These are phyloP conservation scores for Eucalyptus rudis DNA, from an alignment of 345 rosid genomes.

Conservation along the genomic window DNA sequence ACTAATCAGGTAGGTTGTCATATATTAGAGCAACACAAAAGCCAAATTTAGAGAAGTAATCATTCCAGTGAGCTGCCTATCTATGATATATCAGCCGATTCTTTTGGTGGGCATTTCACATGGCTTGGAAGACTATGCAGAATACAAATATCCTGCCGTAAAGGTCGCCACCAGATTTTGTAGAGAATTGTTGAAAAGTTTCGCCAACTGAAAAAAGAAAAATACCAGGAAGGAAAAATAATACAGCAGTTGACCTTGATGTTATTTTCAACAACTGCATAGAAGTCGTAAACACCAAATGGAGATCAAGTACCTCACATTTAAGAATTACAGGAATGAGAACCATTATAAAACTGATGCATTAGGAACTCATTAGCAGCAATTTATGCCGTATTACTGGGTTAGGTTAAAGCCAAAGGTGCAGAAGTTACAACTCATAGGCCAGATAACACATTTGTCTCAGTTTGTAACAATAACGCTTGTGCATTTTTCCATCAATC, in stretches of 20 bases:
- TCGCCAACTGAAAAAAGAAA: neutral
- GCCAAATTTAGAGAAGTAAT: neutral
- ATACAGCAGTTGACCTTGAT: neutral
- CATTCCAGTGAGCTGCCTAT: neutral
- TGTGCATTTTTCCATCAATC: neutral
- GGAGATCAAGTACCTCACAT: neutral
- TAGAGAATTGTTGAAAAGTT: neutral
- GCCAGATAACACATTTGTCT: neutral
- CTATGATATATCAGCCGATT: neutral
- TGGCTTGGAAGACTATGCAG: neutral
- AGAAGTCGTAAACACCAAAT: neutral
- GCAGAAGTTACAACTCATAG: neutral
- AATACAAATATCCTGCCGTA: neutral
- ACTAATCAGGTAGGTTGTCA: too few relatives aligned
- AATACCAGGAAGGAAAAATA: neutral
- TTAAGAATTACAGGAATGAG: neutral
- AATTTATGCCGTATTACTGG: neutral
- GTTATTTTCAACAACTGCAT: neutral
- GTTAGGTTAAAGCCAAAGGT: neutral
- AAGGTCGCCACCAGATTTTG: neutral
- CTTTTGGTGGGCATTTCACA: neutral
- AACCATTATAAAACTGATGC: neutral
- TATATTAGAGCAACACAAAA: too few relatives aligned
- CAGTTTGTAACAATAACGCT: neutral
- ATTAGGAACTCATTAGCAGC: neutral